Base-by-base conservation (phyloP, 1,284 basidiomycete genomes). In the Blastosporella zonata region DNA sequence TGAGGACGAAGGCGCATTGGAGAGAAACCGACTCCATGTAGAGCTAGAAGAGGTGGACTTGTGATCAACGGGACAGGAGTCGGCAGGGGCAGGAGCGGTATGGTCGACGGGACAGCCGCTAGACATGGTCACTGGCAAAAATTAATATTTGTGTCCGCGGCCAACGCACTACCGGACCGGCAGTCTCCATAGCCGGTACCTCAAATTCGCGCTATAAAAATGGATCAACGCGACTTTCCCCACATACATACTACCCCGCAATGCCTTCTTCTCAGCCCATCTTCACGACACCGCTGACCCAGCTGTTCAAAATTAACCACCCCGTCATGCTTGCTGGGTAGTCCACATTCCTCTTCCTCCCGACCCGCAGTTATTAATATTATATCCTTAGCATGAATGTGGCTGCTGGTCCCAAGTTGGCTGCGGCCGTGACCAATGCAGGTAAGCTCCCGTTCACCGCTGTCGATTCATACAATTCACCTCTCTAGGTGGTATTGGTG, bases 381-480 rank as follows among this genome's bases (percentile, higher is more conserved):
- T 17, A 28, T 20, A 4, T 31, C 40, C 34, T 38, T 70, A 87
- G 88, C 37, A 91, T 92, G 90, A 90, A 90, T 62, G 84, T 92
- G 22, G 90, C 90, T 34, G 87, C 90, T 41, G 90, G 90, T 13
- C 86, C 82, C 33, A 80, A 71, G 62, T 67, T 89, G 6, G 86
- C 90, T 21, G 91, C 91, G 15, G 83, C 88, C 1, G 87, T 90
- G 22, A 84, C 82, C 35, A 90, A 93, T 62, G 79, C 88, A 42
- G 85, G 84, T 73, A 54, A 31, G 35, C 25, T 9, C 23, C 17
- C 10, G 10, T 6, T 33, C 21, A 28, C 18, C 6, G n/a, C 13
- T 10, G 3, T 20, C 28, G 10, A 17, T 31, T 7, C 9, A 6
- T 13, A 10, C 39, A 20, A 52, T 6, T 31, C 2, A 39, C 31